Evolutionary conservation across 768 basidiomycete species (phyloP), one percentile per base, ranked within the genome.

Genomic region (Hypsizygus marmoreus): DNA sequence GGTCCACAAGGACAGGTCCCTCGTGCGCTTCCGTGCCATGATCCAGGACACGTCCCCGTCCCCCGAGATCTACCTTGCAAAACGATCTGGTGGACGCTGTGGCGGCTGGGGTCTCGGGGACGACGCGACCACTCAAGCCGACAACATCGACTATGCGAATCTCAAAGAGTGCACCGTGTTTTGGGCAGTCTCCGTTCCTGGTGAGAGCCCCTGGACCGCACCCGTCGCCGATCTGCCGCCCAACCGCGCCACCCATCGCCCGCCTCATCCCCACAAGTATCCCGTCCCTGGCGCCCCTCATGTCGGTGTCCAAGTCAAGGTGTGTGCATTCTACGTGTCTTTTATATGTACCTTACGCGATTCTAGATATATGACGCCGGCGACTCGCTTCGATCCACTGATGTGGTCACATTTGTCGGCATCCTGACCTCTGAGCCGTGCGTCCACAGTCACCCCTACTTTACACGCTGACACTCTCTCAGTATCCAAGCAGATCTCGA

Each of bases 21-120:
- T 91, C 4, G 86, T 92, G 3, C 72, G 77, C 14, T 91, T 91
- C 62, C 76, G 80, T 24, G 84, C 77, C 19, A 88, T 91, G 85
- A 73, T 91, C 23, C 91, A 93, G 61, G 90, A 91, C 58, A 90
- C 88, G 2, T 88, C 88, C 2, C 59, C 77, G 13, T 81, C 85
- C 4, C 77, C 80, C 0, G 86, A 91, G 59, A 71, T 93, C 51
- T 92, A 92, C 63, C 69, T 88, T 31, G 75, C 81, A 2, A 71
- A 59, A 31, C 62, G 69, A 19, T 45, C 58, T 32, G 61, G 69
- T 26, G 72, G 70, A 1, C 58, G 57, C 32, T 80, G 76, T 45
- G 88, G 86, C 20, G 90, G 89, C n/a, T 91, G 90, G 90, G 89
- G 87, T 5, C 64, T 87, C 19, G 63, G 53, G 9, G 59, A 64